Base-by-base conservation (phyloP, 805 yeast species). In the Myxozyma melibiosi region DNA sequence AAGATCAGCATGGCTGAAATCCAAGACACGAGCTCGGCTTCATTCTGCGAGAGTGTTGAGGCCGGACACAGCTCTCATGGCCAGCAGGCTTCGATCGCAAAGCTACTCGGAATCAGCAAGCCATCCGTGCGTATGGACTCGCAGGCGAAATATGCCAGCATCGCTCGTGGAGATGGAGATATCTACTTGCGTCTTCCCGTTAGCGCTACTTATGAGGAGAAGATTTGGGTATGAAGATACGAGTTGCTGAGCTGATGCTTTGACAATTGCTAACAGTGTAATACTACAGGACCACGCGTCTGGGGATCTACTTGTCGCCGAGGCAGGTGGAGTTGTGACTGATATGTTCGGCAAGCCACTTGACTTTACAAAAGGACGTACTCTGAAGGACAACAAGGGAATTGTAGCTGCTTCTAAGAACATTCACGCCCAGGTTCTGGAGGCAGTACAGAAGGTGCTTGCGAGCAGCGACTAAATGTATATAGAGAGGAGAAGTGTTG, bases 11-110 rank as follows among this genome's bases (percentile, higher is more conserved):
- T 88, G 83, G 79, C 80, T 44, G 76, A 78, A 55, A 71, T 79
- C 42, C 61, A 77, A 6, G 64, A 70, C 30, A 67, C 74, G 11
- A 65, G 73, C 0, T 80, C 79, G 4, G 81, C 88, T 42, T 79
- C 82, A 67, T 88, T 90, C 61, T 84, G 89, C 62, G 99, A 94
- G 74, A 95, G 96, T 63, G 98, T 94, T 5, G 99, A 94, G 73
- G 86, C 88, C 67, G 91, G 91, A 1, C 99, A 94, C 70, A 90
- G 97, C 1, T 85, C 97, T 1, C 97, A 91, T 69, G 90, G 84
- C 22, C 84, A 88, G 20, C 98, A 95, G 71, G 78, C 84, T 1
- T 73, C 78, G 50, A 91, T 94, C 66, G 96, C 96, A 62, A 61
- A 73, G 22, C 68, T 69, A 27, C 75, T 94, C 42, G 79, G 79